These are phyloP conservation scores for Rhinocladiella similis DNA, from an alignment of 2,329 filamentous ascomycete genomes.

Conservation along the genomic window DNA sequence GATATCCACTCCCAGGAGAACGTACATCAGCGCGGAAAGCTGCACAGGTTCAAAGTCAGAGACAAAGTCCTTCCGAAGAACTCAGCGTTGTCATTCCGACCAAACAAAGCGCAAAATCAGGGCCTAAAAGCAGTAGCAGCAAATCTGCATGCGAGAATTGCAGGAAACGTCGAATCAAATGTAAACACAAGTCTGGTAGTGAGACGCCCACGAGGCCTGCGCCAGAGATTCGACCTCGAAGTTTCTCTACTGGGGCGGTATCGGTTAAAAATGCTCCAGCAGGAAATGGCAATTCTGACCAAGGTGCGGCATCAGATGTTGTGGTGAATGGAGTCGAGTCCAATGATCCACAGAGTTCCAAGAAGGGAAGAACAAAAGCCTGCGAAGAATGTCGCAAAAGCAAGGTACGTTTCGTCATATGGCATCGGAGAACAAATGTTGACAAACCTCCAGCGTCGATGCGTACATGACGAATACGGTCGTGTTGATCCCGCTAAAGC, in stretches of 20 bases:
- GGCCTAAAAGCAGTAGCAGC: constrained; percentile 41
- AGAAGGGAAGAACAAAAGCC: constrained; percentile 63
- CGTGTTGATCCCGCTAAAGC: constrained; percentile 65
- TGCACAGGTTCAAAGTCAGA: constrained; percentile 25
- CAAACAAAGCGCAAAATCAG: constrained; percentile 49
- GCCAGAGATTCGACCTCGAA: constrained; percentile 32
- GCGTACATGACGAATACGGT: constrained; percentile 66
- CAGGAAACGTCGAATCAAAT: constrained; percentile 61
- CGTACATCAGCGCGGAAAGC: constrained; percentile 45
- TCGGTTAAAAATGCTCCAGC: constrained; percentile 2
- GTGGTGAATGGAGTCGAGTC: constrained; percentile 1
- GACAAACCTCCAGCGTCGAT: constrained; percentile 54
- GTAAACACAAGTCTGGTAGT: constrained; percentile 62
- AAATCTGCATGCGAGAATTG: constrained; percentile 61
- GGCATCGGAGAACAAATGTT: no score
- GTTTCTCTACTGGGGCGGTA: constrained; percentile 22
- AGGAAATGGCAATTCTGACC: constrained; percentile 8
- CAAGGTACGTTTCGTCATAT: constrained; percentile 52
- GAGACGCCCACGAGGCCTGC: constrained; percentile 30
- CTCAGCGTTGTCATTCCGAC: neutral
- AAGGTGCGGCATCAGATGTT: constrained; percentile 7
- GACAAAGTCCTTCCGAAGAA: constrained; percentile 1
- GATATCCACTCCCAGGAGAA: constrained; percentile 32
- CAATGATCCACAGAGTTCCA: constrained; percentile 34
- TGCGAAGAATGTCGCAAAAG: constrained; percentile 67